Conservation (phyloP, 2,329 filamentous ascomycete genomes). For the Talaromyces sp. region DNA sequence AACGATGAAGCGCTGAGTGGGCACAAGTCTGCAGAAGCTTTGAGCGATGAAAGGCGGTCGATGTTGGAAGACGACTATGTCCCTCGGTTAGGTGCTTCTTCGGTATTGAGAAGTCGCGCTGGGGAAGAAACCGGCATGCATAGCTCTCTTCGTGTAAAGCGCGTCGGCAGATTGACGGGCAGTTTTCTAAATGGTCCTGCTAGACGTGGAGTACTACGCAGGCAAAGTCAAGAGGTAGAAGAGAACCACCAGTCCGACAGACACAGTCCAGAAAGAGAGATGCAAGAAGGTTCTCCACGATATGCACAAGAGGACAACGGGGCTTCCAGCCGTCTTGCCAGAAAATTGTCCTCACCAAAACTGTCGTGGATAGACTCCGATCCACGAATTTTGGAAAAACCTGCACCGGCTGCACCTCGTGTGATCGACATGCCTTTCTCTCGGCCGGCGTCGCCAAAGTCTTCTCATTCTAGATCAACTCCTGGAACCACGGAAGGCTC, state of each 20-base stretch:
- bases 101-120: constrained; percentile 41
- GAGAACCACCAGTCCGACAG: constrained; percentile 32
- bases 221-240: constrained; percentile 64
- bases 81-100: constrained; percentile 34
- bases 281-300: constrained; percentile 29
- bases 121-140: constrained; percentile 66
- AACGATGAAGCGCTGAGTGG: constrained; percentile 22
- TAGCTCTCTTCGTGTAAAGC: constrained; percentile 73
- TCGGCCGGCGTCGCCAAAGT: constrained; percentile 35
- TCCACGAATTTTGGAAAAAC: constrained; percentile 26
- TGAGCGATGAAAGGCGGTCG: constrained; percentile 32
- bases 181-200: constrained; percentile 78
- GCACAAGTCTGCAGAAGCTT: constrained; percentile 32
- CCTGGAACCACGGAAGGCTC: constrained; percentile 43
- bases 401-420: constrained; percentile 23
- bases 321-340: constrained; percentile 25
- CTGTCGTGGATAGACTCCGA: constrained; percentile 38
- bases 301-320: constrained; percentile 29
- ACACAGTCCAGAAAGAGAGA: constrained; percentile 27
- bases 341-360: constrained; percentile 33
- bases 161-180: constrained; percentile 70
- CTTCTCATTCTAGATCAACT: constrained; percentile 35
- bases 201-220: constrained; percentile 63
- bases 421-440: constrained; percentile 32
- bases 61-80: constrained; percentile 36